These are phyloP conservation scores for Aspergillus udagawae DNA, from an alignment of 2,329 filamentous ascomycete genomes.

Conservation along the genomic window DNA sequence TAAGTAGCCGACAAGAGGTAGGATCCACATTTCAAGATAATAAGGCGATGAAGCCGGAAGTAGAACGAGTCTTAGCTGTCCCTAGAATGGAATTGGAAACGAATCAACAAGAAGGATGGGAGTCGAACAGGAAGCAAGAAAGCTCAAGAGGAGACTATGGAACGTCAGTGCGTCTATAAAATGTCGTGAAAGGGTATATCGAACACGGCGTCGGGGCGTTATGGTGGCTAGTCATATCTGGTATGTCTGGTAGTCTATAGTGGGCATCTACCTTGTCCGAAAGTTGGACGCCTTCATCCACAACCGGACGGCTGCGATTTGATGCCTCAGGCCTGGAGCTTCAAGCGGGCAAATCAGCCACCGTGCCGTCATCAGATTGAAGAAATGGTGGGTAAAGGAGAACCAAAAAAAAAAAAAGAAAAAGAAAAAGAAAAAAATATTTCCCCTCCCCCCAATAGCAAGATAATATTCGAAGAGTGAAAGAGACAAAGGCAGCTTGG, in stretches of 20 bases:
- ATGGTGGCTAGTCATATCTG: not conserved
- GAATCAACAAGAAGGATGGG: not conserved
- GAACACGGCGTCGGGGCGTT: not conserved
- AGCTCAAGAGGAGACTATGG: not conserved
- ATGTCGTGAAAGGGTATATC: not conserved
- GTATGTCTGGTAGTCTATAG: not conserved
- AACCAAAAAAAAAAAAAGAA: no score
- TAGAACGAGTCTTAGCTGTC: not conserved
- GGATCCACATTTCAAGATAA: slow-evolving; percentile 74
- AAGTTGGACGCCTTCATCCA: not conserved
- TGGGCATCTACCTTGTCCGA: not conserved
- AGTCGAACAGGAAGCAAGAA: not conserved
- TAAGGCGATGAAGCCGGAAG: not conserved
- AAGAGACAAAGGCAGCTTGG: not conserved
- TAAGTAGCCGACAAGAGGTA: slow-evolving; percentile 84
- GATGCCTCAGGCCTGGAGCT: slow-evolving; percentile 10
- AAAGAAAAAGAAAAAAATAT: not conserved
- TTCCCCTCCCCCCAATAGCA: not conserved
- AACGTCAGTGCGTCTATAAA: not conserved
- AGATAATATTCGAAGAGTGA: not conserved
- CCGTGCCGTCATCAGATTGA: not conserved
- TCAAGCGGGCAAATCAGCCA: not conserved
- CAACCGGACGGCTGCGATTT: not conserved
- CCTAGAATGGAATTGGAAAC: not conserved
- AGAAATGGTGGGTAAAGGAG: not conserved